Conservation (phyloP, 495 filamentous ascomycete genomes). For the Penicillium subrubescens region DNA sequence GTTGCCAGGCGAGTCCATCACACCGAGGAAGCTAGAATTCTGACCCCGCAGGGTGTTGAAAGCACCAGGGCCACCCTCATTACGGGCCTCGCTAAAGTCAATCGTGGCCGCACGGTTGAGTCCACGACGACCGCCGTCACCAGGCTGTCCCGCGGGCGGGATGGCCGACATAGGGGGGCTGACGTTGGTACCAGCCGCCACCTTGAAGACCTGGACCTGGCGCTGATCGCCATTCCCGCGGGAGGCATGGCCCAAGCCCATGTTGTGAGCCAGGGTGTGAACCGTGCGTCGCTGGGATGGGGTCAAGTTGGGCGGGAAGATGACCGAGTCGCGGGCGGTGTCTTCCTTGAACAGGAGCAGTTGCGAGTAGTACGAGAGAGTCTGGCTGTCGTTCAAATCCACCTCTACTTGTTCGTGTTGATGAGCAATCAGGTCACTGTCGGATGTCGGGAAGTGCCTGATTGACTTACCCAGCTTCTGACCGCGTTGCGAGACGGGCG, state of each 20-base stretch:
- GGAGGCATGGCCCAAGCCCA: constrained; percentile 87
- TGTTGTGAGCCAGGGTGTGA: constrained; percentile 92
- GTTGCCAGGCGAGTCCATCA: constrained; percentile 79
- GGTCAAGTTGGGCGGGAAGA: constrained; percentile 78
- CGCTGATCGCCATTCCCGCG: constrained; percentile 83
- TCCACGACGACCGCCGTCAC: constrained; percentile 74
- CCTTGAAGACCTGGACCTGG: constrained; percentile 85
- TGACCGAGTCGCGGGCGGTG: constrained; percentile 69
- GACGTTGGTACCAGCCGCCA: constrained; percentile 60
- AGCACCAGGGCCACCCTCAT: constrained; percentile 60
- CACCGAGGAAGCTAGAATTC: constrained; percentile 73
- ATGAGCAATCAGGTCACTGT: constrained; percentile 13
- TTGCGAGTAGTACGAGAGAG: constrained; percentile 84
- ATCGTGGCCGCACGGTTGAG: constrained; percentile 96
- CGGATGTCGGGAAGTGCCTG: constrained; percentile 8
- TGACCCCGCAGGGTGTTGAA: constrained; percentile 78
- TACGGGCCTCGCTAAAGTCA: constrained; percentile 90
- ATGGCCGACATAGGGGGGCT: constrained; percentile 63
- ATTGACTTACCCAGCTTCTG: constrained; percentile 61
- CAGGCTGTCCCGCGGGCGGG: constrained; percentile 62
- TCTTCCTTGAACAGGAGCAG: constrained; percentile 88
- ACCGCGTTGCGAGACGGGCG: constrained; percentile 63
- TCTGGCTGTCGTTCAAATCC: constrained; percentile 89
- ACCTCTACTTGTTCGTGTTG: constrained; percentile 55
- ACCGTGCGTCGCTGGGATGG: constrained; percentile 84